Conservation (phyloP, 208 protist genomes). For the Porcisia deanei region DNA sequence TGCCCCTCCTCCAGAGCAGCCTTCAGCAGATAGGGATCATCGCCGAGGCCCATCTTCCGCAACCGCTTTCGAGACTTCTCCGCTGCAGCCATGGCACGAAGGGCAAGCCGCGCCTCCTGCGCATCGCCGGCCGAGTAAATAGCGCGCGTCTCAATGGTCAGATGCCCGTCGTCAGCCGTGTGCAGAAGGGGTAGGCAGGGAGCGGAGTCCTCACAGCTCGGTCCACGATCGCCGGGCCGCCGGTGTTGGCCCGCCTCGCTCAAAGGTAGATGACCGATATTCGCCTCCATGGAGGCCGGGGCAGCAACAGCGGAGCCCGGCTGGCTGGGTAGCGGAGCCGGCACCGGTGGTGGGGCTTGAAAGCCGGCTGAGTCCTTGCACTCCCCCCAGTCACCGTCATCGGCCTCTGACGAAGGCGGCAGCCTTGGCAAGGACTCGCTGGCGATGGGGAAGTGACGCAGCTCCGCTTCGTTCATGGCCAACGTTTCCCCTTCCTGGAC, state of each 20-base stretch:
- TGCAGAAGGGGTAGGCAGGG: constrained; percentile 30
- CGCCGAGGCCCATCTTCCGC: constrained; percentile 16
- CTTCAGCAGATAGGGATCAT: constrained; percentile 31
- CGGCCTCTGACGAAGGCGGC: neutral
- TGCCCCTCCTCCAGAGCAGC: constrained; percentile 29
- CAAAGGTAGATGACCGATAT: neutral
- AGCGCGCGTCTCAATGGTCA: constrained; percentile 32
- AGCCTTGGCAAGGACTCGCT: constrained; percentile 3
- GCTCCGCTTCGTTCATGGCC: constrained; percentile 3
- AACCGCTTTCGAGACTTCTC: constrained; percentile 40
- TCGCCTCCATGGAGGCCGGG: neutral
- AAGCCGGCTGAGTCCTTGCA: neutral
- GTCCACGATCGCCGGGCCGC: neutral
- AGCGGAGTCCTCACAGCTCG: constrained; percentile 4
- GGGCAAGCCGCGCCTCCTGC: constrained; percentile 40
- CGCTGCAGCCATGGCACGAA: constrained; percentile 42
- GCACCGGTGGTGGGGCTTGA: neutral
- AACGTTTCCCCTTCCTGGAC: constrained; percentile 1
- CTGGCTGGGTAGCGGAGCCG: neutral
- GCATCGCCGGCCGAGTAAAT: constrained; percentile 46
- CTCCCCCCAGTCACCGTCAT: neutral
- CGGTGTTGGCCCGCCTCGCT: neutral
- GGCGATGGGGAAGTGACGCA: constrained; percentile 13
- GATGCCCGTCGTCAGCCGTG: constrained; percentile 29
- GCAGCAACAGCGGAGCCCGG: neutral